Base-by-base conservation (phyloP, 345 rosid genomes). In the rapeseed (Brassica napus) region DNA sequence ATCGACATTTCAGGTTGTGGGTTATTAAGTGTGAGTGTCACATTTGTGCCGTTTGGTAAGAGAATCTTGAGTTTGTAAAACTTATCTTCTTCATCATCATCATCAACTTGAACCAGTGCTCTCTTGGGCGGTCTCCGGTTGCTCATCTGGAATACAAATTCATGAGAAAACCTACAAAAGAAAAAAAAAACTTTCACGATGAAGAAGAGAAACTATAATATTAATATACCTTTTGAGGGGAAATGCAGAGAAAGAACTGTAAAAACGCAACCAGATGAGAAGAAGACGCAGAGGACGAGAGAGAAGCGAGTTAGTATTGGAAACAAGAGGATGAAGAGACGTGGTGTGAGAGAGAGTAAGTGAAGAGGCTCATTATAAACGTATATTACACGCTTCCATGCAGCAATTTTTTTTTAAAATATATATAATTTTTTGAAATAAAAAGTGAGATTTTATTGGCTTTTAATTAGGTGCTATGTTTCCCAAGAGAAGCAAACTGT, bases 21-120 rank as follows among this genome's bases (percentile, higher is more conserved):
- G 8, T 84, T 32, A 1, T 62, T 39, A 12, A 88, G 3, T 32
- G 77, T 12, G 6, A 89, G 66, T 0, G 18, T 81, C 11, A 91
- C 84, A 1, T 83, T 74, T 24, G 83, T 68, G 52, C 89, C 84
- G 69, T 85, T 85, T 0, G 96, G 97, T 54, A 91, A 67, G 8
- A 89, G 72, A 4, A 89, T 60, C 74, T 85, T 84, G 59, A 91
- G 83, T 37, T 12, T 84, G 68, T 85, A 87, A 0, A 31, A 6
- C 15, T 8, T 44, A 8, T 69, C 65, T 9, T 72, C 32, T n/a
- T 18, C 65, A 5, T 69, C 74, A 9, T 71, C 32, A 11, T 18
- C 65, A 7, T 69, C 74, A 18, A 60, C 74, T 8, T 11, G 42
- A 69, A 32, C 16, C 66, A 57, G 28, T 9, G 3, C 62, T 78